phyloP scores from a whole-genome alignment of 176 grass and related monocot genomes.

The Aegilops sharonensis region DNA sequence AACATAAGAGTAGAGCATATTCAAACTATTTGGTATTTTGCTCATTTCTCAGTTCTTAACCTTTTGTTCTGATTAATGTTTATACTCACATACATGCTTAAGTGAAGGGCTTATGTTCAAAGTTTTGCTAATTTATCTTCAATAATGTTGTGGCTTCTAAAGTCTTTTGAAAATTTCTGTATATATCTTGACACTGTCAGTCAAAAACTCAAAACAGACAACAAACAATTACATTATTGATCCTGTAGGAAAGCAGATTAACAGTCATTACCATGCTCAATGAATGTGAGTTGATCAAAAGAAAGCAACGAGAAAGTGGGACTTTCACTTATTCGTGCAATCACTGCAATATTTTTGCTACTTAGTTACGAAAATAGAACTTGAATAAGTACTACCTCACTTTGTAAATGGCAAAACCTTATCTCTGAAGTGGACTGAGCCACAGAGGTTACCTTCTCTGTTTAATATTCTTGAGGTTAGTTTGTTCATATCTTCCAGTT shows the following conservation, averaged over 20 bases:
- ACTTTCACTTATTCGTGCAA: not conserved
- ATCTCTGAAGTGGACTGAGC: not conserved
- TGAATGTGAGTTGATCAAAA: slow-evolving; percentile 8
- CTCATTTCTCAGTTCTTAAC: slow-evolving; percentile 4
- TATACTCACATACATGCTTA: not conserved
- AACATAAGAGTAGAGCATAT: not conserved
- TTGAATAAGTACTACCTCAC: not conserved
- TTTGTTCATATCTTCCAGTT: slow-evolving; percentile 17
- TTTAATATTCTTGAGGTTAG: slow-evolving; percentile 26
- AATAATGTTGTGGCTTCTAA: not conserved
- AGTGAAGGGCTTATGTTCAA: not conserved
- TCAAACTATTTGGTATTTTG: not conserved
- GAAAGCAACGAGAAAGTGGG: not conserved
- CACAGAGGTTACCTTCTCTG: slow-evolving; percentile 3
- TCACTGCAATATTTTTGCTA: not conserved
- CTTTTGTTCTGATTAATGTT: slow-evolving; percentile 5
- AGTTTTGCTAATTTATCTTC: not conserved
- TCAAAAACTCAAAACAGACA: slow-evolving; percentile 29
- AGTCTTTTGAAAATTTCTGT: not conserved
- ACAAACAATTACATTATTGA: not conserved
- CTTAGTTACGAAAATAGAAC: not conserved
- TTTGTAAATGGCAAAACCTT: not conserved
- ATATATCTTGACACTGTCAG: not conserved
- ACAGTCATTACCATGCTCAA: not conserved
- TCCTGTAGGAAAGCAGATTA: not conserved